phyloP scores from a whole-genome alignment of 2,329 filamentous ascomycete species.

The Cryphonectria japonica region DNA sequence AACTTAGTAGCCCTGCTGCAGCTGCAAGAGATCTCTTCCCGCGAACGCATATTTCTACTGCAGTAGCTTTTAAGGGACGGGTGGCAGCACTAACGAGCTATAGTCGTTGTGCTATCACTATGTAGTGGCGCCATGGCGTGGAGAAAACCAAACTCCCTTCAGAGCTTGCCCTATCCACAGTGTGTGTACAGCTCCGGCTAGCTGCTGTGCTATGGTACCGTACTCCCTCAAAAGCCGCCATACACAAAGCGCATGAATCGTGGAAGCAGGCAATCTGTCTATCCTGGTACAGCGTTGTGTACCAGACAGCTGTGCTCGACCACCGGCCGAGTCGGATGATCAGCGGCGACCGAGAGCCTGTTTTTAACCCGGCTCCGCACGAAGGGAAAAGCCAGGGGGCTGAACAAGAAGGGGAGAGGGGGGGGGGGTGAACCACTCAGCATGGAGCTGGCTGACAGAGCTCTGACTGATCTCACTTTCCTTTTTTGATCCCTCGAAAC shows the following conservation, averaged over 20 bases:
- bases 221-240: background rate
- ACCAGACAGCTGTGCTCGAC: background rate
- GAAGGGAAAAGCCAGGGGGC: background rate
- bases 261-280: background rate
- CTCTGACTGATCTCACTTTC: background rate
- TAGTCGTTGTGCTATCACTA: background rate
- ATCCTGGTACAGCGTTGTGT: background rate
- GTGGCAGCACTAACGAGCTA: background rate
- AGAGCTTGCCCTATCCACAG: background rate
- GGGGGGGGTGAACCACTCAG: background rate
- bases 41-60: no score
- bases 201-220: background rate
- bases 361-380: background rate
- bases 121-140: no score
- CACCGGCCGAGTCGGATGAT: conserved; percentile 4
- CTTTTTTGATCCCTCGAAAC: no score
- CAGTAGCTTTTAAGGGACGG: no score
- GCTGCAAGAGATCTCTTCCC: background rate
- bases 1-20: no score
- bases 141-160: background rate
- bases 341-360: background rate
- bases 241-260: background rate
- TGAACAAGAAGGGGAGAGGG: background rate
- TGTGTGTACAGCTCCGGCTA: background rate
- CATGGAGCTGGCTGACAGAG: background rate